These are phyloP conservation scores for Hymenoscyphus salicellus DNA, from an alignment of 2,329 filamentous ascomycete genomes.

Conservation along the genomic window DNA sequence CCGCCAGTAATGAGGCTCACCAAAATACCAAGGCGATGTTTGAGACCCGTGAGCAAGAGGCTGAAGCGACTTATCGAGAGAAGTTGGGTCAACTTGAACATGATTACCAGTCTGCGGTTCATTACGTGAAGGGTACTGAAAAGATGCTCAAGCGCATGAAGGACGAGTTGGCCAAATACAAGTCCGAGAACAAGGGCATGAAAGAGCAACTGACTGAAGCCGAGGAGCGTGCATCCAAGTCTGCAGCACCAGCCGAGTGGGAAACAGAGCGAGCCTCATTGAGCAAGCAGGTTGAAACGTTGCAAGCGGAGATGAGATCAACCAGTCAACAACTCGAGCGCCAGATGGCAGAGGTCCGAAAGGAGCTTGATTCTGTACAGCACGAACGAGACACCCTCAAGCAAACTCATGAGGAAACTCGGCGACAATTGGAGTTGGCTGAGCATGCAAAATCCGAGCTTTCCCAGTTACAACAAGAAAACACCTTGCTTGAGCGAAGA, in stretches of 20 bases:
- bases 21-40: conserved; percentile 79
- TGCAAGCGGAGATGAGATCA: conserved; percentile 66
- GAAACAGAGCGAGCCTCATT: conserved; percentile 69
- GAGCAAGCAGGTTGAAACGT: conserved; percentile 62
- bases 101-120: conserved; percentile 95
- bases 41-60: conserved; percentile 77
- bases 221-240: conserved; percentile 49
- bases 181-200: conserved; percentile 77
- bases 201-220: conserved; percentile 75
- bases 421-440: conserved; percentile 50
- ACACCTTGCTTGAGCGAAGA: conserved; percentile 74
- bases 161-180: conserved; percentile 91
- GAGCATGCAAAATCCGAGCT: conserved; percentile 64
- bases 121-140: conserved; percentile 97
- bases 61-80: conserved; percentile 86
- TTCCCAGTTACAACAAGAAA: conserved; percentile 79
- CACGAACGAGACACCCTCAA: conserved; percentile 68
- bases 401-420: conserved; percentile 51
- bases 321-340: conserved; percentile 67
- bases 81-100: conserved; percentile 92
- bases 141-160: conserved; percentile 99
- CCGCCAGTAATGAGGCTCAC: conserved; percentile 71
- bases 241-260: conserved; percentile 61
- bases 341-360: conserved; percentile 65
- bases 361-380: conserved; percentile 64